Evolutionary conservation across 768 basidiomycete genomes (phyloP), one percentile per base, ranked within the genome.

Genomic region (Trametes coccinea): DNA sequence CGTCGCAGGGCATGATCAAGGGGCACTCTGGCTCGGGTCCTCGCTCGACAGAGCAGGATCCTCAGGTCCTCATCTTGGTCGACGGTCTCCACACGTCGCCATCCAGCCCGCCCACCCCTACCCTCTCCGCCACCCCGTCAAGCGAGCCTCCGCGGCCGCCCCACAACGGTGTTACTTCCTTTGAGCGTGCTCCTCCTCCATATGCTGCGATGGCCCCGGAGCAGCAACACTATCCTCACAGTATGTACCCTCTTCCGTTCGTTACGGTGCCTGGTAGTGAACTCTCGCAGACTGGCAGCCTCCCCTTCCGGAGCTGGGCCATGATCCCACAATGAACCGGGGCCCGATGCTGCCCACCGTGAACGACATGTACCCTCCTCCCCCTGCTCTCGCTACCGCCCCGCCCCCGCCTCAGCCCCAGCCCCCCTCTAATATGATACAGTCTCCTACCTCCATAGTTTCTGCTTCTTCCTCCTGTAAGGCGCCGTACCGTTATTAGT

Each of bases 1-100:
- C 89, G 0, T 83, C 89, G 0, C 89, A 92, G 72, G 91, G 91
- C 50, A 90, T 92, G 89, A 92, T 93, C 74, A 93, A 93, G 75
- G 92, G 92, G 31, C 90, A 92, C 68, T 88, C 91, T 17, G 88
- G 88, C 58, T 77, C 87, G 30, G 86, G 84, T 2, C 80, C 87
- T 17, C 85, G 87, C 46, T 74, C 78, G 22, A 69, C 78, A 39
- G 87, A 87, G 2, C 82, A 81, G 16, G 85, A 84, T 37, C 81
- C 79, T 13, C 81, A 80, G 47, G 78, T 87, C 59, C 78, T 90
- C 63, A 73, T 77, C 68, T 75, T 89, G 70, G 67, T 76, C 63
- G 77, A 79, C 40, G 79, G 77, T 55, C 69, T 76, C 44, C 80
- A 77, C 61, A 63, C 70, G 11, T 70, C 69, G 16, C 78, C 80